Base-by-base conservation (phyloP, 495 filamentous ascomycete genomes). In the Pyrenula massariospora region DNA sequence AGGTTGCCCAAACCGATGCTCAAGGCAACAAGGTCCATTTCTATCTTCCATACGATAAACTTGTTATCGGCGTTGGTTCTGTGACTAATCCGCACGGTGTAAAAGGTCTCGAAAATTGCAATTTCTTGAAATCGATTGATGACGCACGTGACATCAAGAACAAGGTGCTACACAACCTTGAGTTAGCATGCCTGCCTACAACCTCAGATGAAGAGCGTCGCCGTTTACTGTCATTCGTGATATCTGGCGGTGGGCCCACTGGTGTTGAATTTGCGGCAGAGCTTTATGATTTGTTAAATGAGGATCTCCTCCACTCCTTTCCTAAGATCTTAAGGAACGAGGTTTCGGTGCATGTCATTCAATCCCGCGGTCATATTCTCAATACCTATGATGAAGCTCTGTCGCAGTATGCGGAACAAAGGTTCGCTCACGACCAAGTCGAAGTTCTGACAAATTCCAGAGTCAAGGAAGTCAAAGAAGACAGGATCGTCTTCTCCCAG, bases 361-460 rank as follows among this genome's bases (percentile, higher is more conserved):
- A 99, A 63, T 92, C 87, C 63, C 80, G 94, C 49, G 83, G 81
- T 36, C 92, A 99, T 63, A 99, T 99, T 57, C 74, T 99, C 21
- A 99, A 99, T 70, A 99, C 94, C 2, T 99, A 99, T 65, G 94
- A 99, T 62, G 94, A 97, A 69, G 84, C 89, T 0, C 77, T 99
- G 1, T 95, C 90, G 21, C 84, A 83, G 64, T 99, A 89, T 66
- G 94, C 94, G 55, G 94, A 99, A 71, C 77, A 80, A 68, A 87
- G 85, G 24, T 97, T 99, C 63, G 80, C 86, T 25, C 89, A 91
- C 60, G 93, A 97, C 65, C 81, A 88, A 60, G 85, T 99, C 54
- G 87, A 92, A 24, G 84, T 99, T 5, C 76, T 95, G 56, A 95
- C 89, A 47, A 96, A 96, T 67, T 82, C 93, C 0, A 78, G 94